phyloP scores from a whole-genome alignment of 208 protist species.

The Leishmania amazonensis region DNA sequence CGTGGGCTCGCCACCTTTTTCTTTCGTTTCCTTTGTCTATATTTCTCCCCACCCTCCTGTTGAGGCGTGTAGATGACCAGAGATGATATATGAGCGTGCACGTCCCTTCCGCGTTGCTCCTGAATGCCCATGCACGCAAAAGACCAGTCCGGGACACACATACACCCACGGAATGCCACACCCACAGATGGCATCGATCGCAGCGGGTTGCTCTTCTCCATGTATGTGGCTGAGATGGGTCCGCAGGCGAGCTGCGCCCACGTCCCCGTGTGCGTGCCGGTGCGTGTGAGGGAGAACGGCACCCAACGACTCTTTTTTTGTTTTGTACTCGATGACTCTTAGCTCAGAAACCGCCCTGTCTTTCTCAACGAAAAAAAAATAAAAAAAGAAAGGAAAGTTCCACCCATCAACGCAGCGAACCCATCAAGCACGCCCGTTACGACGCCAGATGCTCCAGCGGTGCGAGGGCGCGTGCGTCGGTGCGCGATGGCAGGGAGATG shows the following conservation, averaged over 20 bases:
- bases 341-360: not conserved
- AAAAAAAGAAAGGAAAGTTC: not conserved
- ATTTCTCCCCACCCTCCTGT: conserved; percentile 8
- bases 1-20: not conserved
- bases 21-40: not conserved
- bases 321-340: not conserved
- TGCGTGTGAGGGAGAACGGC: not conserved
- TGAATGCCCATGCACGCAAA: not conserved
- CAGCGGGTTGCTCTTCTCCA: not conserved
- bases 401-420: not conserved
- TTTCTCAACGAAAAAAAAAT: not conserved
- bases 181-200: no score
- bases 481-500: not conserved
- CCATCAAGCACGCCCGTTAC: not conserved
- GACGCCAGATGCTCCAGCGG: not conserved
- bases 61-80: conserved; percentile 2
- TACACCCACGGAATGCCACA: not conserved
- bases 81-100: not conserved
- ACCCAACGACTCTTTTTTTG: not conserved
- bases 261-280: not conserved
- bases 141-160: not conserved
- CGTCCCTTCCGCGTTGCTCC: not conserved
- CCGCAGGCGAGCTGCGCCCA: not conserved
- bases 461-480: not conserved
- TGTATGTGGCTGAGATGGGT: not conserved